Evolutionary conservation across 1,139 yeast species (phyloP).

Genomic region (Yamadazyma songkhlaensis): DNA sequence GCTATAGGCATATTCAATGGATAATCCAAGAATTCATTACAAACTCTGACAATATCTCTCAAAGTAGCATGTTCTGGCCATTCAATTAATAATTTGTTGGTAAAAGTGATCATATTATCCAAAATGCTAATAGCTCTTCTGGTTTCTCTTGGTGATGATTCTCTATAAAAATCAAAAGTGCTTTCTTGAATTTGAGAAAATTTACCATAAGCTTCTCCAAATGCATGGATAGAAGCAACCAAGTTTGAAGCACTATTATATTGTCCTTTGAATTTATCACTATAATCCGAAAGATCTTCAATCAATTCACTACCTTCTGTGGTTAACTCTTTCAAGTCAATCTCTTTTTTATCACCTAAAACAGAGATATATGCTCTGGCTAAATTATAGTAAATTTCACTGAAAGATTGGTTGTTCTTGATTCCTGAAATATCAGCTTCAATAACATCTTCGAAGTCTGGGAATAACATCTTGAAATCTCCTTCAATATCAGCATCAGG

Average conservation of each 20-base stretch:
- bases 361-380: constrained; percentile 29
- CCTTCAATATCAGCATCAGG: constrained; percentile 64
- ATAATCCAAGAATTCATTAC: constrained; percentile 62
- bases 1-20: constrained; percentile 74
- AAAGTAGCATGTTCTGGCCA: constrained; percentile 98
- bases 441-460: constrained; percentile 75
- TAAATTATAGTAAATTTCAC: constrained; percentile 27
- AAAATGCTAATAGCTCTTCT: constrained; percentile 55
- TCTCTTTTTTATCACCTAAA: constrained; percentile 18
- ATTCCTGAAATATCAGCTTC: constrained; percentile 27
- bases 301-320: constrained; percentile 41
- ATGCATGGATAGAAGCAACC: constrained; percentile 39
- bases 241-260: constrained; percentile 33
- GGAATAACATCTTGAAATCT: constrained; percentile 76
- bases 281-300: constrained; percentile 19
- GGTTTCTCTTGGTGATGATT: constrained; percentile 61
- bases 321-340: constrained; percentile 28
- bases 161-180: constrained; percentile 64
- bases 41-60: constrained; percentile 62
- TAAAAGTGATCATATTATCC: constrained; percentile 45
- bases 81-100: constrained; percentile 50
- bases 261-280: constrained; percentile 20
- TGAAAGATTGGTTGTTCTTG: constrained; percentile 22
- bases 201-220: constrained; percentile 27
- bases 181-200: constrained; percentile 16